A percentile compares a stretch with the other conserved stretches of the same genome.
phyloP scores from a whole-genome alignment of 371 early-diverging fungal species.

The Antonospora locustae region DNA sequence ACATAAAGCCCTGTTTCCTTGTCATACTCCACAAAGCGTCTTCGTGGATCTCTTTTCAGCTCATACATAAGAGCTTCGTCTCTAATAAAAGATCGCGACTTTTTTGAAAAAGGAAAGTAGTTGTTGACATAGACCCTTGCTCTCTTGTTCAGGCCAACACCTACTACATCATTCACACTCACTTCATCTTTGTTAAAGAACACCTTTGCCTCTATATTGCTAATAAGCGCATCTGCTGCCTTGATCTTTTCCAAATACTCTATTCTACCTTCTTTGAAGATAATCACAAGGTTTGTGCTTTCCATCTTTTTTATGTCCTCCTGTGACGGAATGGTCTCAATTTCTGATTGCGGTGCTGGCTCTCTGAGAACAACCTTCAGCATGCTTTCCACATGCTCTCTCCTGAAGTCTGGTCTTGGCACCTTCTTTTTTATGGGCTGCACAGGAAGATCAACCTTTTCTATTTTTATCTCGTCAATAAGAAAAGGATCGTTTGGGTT shows the following conservation, averaged over 20 bases:
- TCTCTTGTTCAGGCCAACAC: constrained; percentile 31
- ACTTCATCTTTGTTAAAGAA: constrained; percentile 20
- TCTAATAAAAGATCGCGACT: constrained; percentile 15
- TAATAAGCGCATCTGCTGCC: constrained; percentile 3
- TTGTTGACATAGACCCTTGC: constrained; percentile 36
- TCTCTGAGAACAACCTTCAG: constrained; percentile 1
- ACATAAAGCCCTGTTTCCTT: constrained; percentile 35
- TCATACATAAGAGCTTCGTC: constrained; percentile 42
- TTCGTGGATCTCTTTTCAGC: constrained; percentile 32
- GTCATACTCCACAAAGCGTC: constrained; percentile 45
- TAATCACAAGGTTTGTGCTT: constrained; percentile 24
- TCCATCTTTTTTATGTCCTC: constrained; percentile 17
- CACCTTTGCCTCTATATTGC: constrained; percentile 22
- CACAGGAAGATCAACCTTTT: constrained; percentile 18
- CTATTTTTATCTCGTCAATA: constrained; percentile 30
- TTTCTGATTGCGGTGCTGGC: not conserved
- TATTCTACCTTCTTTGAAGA: constrained; percentile 32
- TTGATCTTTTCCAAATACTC: constrained; percentile 32
- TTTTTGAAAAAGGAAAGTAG: constrained; percentile 22
- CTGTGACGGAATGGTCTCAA: constrained; percentile 30
- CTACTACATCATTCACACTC: constrained; percentile 19
- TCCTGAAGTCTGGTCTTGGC: constrained; percentile 9
- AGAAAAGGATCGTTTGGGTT: constrained; percentile 35
- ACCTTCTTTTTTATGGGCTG: constrained; percentile 12
- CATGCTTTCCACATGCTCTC: not conserved